Conservation (phyloP, 1,284 basidiomycete genomes). For the Sanguinoderma infundibulare region DNA sequence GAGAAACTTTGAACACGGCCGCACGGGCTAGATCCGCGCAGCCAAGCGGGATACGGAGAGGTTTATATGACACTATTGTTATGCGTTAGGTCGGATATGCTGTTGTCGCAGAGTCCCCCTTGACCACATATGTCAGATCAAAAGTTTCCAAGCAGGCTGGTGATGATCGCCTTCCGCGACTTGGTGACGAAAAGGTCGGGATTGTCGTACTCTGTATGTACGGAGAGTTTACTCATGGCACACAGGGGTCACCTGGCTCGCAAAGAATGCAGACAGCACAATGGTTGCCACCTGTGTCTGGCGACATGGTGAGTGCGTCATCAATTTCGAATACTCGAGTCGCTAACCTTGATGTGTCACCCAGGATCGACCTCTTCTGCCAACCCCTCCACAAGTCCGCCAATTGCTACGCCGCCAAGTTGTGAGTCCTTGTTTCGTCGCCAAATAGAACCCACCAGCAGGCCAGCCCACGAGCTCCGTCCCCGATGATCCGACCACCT, state of each 20-base stretch:
- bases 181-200: not conserved
- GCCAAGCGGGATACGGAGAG: slow-evolving; percentile 35
- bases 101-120: slow-evolving; percentile 12
- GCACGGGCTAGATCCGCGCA: not conserved
- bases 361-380: slow-evolving; percentile 39
- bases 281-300: slow-evolving; percentile 11
- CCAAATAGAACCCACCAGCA: slow-evolving; percentile 38
- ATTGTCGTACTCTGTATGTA: slow-evolving; percentile 16
- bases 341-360: slow-evolving; percentile 46
- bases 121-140: slow-evolving; percentile 1
- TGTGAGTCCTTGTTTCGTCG: slow-evolving; percentile 31
- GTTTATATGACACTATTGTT: slow-evolving; percentile 24
- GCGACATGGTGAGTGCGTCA: not conserved
- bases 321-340: not conserved
- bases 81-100: slow-evolving; percentile 7
- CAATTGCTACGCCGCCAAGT: slow-evolving; percentile 20
- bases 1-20: not conserved
- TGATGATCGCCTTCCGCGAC: slow-evolving; percentile 10
- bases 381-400: slow-evolving; percentile 39
- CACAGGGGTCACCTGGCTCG: slow-evolving; percentile 9
- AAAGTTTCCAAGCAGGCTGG: not conserved
- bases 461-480: slow-evolving; percentile 31
- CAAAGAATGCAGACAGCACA: slow-evolving; percentile 11
- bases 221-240: slow-evolving; percentile 6
- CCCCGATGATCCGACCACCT: slow-evolving; percentile 38